Base-by-base conservation (phyloP, 805 yeast genomes). In the Tetrapisispora arboricola region DNA sequence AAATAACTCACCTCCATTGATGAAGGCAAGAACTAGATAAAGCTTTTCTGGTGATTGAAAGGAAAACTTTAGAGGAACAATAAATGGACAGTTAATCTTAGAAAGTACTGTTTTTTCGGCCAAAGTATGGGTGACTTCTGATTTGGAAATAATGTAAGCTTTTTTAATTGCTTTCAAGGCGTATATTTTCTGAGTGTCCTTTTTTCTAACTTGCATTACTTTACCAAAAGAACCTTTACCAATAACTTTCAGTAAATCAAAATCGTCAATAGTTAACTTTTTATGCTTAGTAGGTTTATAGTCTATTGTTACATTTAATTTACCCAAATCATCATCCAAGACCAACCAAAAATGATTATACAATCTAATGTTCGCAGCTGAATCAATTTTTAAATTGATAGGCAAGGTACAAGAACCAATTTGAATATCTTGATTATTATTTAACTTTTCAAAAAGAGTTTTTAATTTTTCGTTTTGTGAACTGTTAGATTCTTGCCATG, bases 201-300 rank as follows among this genome's bases (percentile, higher is more conserved):
- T 85, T 65, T 92, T 92, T 48, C 87, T 79, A 32, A 92, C 98
- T 64, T 92, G 98, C 97, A 92, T 92, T 40, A 92, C 98, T 64
- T 92, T 92, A 39, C 98, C 98, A 60, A 92, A 92, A 9, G 96
- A 87, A 7, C 98, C 98, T 60, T 92, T 92, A 28, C 98, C 98
- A 41, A 92, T 86, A 18, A 92, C 98, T 63, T 92, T 92, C 50
- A 92, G 71, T 39, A 92, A 66, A 53, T 87, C 95, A 64, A 92
- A 90, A 57, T 90, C 96, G 43, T 87, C 95, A 49, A 92, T 86
- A 1, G 86, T 71, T 37, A 92, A 68, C 38, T 82, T 81, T 48
- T 80, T 75, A 57, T 75, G 76, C 48, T 64, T 73, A 40, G 73
- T 68, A 16, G 86, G 82, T 60, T 78, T 79, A 63, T 76, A 83